Conservation (phyloP, 2,329 filamentous ascomycete genomes). For the Fusarium foetens region DNA sequence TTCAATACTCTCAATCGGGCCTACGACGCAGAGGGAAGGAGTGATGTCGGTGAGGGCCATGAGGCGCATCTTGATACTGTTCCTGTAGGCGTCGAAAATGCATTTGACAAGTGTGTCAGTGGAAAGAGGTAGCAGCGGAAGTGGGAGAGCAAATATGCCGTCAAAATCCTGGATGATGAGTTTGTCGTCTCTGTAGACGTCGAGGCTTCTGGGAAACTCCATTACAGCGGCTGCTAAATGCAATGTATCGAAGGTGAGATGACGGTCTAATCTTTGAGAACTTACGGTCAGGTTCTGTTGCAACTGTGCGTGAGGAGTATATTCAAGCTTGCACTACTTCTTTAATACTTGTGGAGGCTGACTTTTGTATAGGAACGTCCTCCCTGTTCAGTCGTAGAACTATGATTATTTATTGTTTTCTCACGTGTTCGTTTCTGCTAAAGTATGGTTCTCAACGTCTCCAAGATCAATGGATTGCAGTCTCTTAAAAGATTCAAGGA, state of each 20-base stretch:
- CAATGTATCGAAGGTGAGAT: not conserved
- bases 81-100: not conserved
- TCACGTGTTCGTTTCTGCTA: too few species aligned
- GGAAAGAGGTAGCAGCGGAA: not conserved
- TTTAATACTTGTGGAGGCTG: not conserved
- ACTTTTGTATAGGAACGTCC: accelerated
- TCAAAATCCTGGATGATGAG: not conserved
- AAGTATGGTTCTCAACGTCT: too few species aligned
- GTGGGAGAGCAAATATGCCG: not conserved
- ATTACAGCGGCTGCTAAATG: not conserved
- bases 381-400: accelerated
- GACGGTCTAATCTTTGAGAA: not conserved
- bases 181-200: not conserved
- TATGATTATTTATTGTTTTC: too few species aligned
- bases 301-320: accelerated
- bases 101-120: not conserved
- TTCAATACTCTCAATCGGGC: not conserved
- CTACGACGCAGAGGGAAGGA: not conserved
- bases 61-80: not conserved
- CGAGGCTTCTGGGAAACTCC: not conserved
- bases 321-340: not conserved
- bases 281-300: accelerated
- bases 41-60: not conserved
- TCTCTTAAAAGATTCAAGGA: too few species aligned
- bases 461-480: too few species aligned